Conservation (phyloP, 2,329 filamentous ascomycete genomes). For the Trichoderma koningii region DNA sequence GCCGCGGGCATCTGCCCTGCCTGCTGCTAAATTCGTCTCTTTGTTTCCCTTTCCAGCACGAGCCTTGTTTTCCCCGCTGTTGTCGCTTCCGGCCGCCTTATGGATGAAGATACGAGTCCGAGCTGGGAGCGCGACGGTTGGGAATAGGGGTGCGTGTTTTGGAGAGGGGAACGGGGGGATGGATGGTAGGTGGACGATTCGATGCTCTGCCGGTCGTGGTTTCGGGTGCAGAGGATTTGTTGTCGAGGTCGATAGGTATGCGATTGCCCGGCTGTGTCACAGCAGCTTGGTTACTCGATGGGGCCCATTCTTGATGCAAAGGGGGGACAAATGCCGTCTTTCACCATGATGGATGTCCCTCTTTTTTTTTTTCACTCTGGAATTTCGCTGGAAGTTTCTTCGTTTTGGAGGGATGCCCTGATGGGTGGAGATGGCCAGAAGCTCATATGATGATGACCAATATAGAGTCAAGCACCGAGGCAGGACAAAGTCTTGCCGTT, state of each 20-base stretch:
- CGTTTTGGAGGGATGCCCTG: constrained; percentile 18
- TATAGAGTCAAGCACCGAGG: constrained; percentile 98
- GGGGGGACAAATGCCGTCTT: constrained; percentile 51
- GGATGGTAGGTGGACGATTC: constrained; percentile 50
- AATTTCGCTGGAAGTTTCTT: constrained; percentile 48
- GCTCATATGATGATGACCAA: constrained; percentile 89
- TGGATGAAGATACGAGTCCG: constrained; percentile 92
- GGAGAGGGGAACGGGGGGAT: constrained; percentile 31
- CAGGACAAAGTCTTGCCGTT: constrained; percentile 34
- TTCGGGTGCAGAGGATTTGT: constrained; percentile 64
- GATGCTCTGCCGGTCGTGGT: constrained; percentile 45
- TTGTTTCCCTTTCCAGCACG: constrained; percentile 2
- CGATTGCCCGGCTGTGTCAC: constrained; percentile 69
- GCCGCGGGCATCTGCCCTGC: constrained; percentile 44
- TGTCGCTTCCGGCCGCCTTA: constrained; percentile 47
- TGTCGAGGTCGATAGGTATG: constrained; percentile 98
- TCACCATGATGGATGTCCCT: constrained; percentile 33
- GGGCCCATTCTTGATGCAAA: constrained; percentile 99
- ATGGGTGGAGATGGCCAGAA: constrained; percentile 41
- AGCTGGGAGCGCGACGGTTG: constrained; percentile 31
- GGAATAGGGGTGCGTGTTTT: background rate
- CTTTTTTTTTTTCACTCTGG: constrained; percentile 41
- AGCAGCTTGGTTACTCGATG: constrained; percentile 89
- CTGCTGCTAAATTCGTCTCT: constrained; percentile 49
- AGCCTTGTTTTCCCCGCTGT: constrained; percentile 41